Conservation (phyloP, 2,329 filamentous ascomycete species). For the Neofusicoccum kwambonambiense region DNA sequence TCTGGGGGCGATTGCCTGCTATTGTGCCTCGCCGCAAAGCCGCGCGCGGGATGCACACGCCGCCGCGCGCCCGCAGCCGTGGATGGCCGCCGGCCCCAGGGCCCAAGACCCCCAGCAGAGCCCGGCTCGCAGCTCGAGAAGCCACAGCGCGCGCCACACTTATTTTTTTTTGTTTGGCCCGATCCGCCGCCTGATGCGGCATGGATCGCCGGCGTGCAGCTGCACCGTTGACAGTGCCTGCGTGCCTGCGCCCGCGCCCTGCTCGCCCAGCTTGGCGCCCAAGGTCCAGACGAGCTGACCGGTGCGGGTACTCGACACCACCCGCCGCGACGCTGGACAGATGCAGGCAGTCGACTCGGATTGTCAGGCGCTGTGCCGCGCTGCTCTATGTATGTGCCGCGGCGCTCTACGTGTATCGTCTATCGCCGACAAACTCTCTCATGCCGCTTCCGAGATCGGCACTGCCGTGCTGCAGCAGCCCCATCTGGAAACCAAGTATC, state of each 20-base stretch:
- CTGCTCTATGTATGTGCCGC: background rate
- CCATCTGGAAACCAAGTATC: background rate
- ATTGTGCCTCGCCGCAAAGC: background rate
- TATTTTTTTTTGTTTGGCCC: background rate
- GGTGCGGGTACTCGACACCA: background rate
- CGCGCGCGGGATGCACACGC: conserved; percentile 1
- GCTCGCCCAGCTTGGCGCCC: background rate
- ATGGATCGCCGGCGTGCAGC: background rate
- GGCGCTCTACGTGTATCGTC: background rate
- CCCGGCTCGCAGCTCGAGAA: background rate
- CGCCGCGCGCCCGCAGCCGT: background rate
- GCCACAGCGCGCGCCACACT: conserved; percentile 5
- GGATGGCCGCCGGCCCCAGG: background rate
- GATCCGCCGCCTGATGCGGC: background rate
- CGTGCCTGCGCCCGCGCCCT: background rate
- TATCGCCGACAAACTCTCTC: background rate
- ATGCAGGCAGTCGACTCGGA: background rate
- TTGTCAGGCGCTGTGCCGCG: background rate
- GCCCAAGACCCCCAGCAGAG: background rate
- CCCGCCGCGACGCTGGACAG: background rate
- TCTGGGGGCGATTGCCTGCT: background rate
- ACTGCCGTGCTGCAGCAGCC: background rate
- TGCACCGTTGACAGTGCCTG: background rate
- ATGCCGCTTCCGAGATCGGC: background rate
- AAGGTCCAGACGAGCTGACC: background rate